These are phyloP conservation scores for Pythium chondricola DNA, from an alignment of 352 stramenopile species.

Conservation along the genomic window DNA sequence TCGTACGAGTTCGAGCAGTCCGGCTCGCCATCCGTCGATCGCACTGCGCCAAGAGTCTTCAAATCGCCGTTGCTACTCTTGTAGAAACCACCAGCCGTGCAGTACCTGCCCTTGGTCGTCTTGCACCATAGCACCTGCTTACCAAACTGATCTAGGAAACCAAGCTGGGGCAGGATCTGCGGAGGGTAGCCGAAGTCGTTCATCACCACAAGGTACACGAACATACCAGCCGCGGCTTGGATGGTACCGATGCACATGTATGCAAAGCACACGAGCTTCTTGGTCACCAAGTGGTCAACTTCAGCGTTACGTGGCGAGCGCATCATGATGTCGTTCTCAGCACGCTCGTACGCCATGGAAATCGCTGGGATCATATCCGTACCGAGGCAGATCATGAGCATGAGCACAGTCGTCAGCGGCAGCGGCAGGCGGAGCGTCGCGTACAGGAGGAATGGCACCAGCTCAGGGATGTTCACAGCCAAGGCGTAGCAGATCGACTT, in stretches of 20 bases:
- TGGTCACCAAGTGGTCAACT: conserved; percentile 83
- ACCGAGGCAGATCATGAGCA: conserved; percentile 88
- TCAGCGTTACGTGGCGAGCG: conserved; percentile 70
- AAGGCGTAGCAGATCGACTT: conserved; percentile 92
- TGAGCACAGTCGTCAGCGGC: conserved; percentile 88
- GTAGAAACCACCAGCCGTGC: conserved; percentile 59
- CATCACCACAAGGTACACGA: conserved; percentile 83
- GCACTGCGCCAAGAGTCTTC: conserved; percentile 25
- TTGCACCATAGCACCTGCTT: conserved; percentile 86
- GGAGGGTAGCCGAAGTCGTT: conserved; percentile 87
- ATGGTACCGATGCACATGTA: conserved; percentile 89
- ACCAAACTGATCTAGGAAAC: conserved; percentile 75
- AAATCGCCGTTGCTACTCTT: conserved; percentile 24
- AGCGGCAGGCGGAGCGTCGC: conserved; percentile 82
- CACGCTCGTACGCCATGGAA: conserved; percentile 88
- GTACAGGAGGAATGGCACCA: conserved; percentile 82
- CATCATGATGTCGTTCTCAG: conserved; percentile 86
- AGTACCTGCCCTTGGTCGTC: conserved; percentile 51
- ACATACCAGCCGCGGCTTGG: conserved; percentile 81
- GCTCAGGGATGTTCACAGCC: conserved; percentile 88
- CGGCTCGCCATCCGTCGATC: conserved; percentile 18
- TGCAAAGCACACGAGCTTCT: conserved; percentile 85
- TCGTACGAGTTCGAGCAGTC: conserved; percentile 46
- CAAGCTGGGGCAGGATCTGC: conserved; percentile 73
- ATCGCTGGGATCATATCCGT: conserved; percentile 92